Conservation (phyloP, 2,329 filamentous ascomycete species). For the Nannizzia gypsea region DNA sequence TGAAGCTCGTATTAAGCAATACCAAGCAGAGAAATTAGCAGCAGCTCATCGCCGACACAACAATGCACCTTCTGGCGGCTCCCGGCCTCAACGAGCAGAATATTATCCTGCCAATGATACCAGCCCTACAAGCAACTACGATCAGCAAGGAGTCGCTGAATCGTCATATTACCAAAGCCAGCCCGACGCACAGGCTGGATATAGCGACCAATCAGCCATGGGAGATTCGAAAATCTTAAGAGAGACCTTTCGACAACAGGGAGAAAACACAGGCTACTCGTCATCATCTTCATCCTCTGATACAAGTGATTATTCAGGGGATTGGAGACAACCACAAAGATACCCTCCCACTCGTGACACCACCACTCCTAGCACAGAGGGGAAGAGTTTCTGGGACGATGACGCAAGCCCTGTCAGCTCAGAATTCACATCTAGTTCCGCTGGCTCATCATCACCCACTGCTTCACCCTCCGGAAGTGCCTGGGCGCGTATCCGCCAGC, state of each 20-base stretch:
- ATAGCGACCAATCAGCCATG: neutral
- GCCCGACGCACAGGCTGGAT: neutral
- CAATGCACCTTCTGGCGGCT: neutral
- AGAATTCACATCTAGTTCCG: conserved; percentile 4
- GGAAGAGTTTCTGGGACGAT: conserved; percentile 24
- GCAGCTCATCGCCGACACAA: neutral
- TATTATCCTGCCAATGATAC: conserved; percentile 6
- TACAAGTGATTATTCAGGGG: neutral
- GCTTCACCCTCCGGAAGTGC: conserved; percentile 19
- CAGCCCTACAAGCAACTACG: conserved; percentile 7
- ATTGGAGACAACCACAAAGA: neutral
- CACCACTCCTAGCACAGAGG: neutral
- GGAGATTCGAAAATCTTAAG: conserved; percentile 8
- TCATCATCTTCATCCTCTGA: neutral
- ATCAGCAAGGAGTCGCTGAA: neutral
- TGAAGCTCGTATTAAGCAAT: neutral
- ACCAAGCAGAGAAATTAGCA: neutral
- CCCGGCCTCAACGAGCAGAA: neutral
- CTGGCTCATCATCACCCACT: conserved; percentile 3
- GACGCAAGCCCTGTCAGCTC: conserved; percentile 24
- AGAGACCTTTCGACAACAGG: conserved; percentile 8
- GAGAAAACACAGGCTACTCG: neutral
- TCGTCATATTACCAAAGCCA: neutral
- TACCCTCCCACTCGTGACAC: neutral
- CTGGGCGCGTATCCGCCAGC: conserved; percentile 28